Evolutionary conservation across 805 yeast species (phyloP).

Genomic region (Cyberlindnera mrakii): DNA sequence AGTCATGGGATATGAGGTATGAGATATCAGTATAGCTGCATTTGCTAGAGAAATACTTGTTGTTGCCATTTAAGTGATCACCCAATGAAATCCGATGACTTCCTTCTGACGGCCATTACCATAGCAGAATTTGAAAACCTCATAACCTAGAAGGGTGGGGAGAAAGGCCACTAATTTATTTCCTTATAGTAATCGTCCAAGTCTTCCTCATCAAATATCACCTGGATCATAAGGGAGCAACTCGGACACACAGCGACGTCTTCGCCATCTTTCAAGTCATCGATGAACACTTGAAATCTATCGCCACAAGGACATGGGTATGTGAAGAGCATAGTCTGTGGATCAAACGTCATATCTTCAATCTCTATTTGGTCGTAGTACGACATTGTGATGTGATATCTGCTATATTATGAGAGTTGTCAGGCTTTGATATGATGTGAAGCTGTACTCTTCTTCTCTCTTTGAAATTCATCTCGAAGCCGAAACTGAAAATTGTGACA

Average conservation of each 20-base stretch:
- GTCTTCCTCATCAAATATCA: conserved; percentile 69
- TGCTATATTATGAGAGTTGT: neutral
- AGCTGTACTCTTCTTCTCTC: too few species aligned
- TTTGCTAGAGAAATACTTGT: too few species aligned
- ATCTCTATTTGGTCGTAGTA: conserved; percentile 93
- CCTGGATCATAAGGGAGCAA: conserved; percentile 89
- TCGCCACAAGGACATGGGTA: conserved; percentile 99
- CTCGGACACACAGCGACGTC: conserved; percentile 95
- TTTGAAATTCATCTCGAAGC: too few species aligned
- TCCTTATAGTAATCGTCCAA: conserved; percentile 36
- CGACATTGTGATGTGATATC: conserved; percentile 4
- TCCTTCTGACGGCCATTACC: neutral
- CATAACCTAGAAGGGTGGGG: conserved; percentile 6
- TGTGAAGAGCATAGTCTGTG: conserved; percentile 72
- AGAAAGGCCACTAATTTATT: conserved; percentile 20
- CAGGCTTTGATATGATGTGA: neutral
- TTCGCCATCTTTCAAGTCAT: conserved; percentile 85
- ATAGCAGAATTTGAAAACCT: neutral
- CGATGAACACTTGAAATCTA: conserved; percentile 76
- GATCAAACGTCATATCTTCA: conserved; percentile 91
- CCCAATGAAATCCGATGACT: too few species aligned
- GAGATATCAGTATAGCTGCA: too few species aligned
- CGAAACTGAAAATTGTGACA: too few species aligned
- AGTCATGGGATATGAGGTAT: too few species aligned
- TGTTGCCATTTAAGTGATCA: too few species aligned